These are phyloP conservation scores for Hypoxylon rubiginosum DNA, from an alignment of 2,329 filamentous ascomycete species.

Conservation along the genomic window DNA sequence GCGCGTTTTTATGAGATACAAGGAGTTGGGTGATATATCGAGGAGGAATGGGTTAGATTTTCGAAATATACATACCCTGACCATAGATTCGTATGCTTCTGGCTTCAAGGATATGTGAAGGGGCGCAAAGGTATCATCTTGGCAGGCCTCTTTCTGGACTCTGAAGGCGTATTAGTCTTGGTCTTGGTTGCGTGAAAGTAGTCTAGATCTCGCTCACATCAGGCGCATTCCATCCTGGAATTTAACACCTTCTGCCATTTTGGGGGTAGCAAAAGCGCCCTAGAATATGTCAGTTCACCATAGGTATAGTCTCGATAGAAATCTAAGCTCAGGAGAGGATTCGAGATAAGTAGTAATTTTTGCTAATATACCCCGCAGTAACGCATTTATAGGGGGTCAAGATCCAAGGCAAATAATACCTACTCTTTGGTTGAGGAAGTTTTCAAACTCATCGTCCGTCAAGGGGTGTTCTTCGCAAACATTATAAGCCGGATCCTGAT, in stretches of 20 bases:
- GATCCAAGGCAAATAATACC: constrained; percentile 42
- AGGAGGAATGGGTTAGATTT: neutral
- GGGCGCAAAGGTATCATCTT: constrained; percentile 70
- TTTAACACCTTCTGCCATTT: constrained; percentile 58
- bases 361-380: constrained; percentile 12
- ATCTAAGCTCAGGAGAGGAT: neutral
- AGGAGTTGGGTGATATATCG: neutral
- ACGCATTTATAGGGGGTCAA: neutral
- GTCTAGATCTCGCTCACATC: constrained; percentile 59
- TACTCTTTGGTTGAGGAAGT: constrained; percentile 67
- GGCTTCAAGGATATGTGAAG: constrained; percentile 66
- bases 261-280: constrained; percentile 67
- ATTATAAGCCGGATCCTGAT: constrained; percentile 65
- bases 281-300: constrained; percentile 46
- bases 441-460: constrained; percentile 68
- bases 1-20: neutral
- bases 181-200: constrained; percentile 8
- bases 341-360: neutral
- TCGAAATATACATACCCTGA: constrained; percentile 52
- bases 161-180: constrained; percentile 52
- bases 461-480: constrained; percentile 65
- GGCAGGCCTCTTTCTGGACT: constrained; percentile 67
- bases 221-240: constrained; percentile 67
- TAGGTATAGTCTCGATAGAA: neutral
- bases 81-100: constrained; percentile 68